Evolutionary conservation across 169 alveolate genomes (phyloP).

Genomic region (Blepharisma undulans): DNA sequence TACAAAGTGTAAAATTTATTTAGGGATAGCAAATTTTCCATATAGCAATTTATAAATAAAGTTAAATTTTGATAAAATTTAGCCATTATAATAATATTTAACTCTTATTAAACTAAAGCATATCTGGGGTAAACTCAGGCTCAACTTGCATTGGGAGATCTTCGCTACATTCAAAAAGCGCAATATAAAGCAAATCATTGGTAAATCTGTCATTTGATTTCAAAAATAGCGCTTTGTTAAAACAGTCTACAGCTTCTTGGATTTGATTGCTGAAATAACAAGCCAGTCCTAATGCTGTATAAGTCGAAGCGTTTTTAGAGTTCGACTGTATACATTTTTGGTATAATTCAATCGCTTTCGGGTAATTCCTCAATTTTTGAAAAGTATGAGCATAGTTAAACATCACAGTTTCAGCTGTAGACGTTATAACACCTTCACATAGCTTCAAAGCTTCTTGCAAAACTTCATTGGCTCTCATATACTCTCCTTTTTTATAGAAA

Average conservation of each 20-base stretch:
- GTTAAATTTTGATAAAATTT: too few relatives aligned
- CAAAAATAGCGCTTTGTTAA: conserved; percentile 38
- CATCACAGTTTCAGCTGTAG: conserved; percentile 74
- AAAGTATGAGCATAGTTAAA: conserved; percentile 83
- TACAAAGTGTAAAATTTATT: background rate
- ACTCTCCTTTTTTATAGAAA: conserved; percentile 72
- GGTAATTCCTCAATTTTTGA: conserved; percentile 71
- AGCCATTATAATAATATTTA: background rate
- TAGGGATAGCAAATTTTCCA: background rate
- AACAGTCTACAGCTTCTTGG: conserved; percentile 32
- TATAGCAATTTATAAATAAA: too few relatives aligned
- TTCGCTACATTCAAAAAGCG: conserved; percentile 39
- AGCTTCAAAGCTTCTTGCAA: conserved; percentile 69
- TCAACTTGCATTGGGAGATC: conserved; percentile 4
- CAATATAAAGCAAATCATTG: conserved; percentile 39
- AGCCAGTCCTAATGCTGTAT: conserved; percentile 77
- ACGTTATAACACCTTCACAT: conserved; percentile 74
- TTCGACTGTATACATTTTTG: conserved; percentile 76
- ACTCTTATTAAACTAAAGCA: background rate
- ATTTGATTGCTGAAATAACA: conserved; percentile 56
- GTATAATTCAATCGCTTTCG: conserved; percentile 57
- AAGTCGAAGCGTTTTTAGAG: conserved; percentile 72
- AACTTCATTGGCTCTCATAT: conserved; percentile 71
- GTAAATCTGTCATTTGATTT: conserved; percentile 43
- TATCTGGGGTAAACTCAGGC: background rate